phyloP scores from a whole-genome alignment of 768 basidiomycete genomes.

The Rhodotorula paludigena region DNA sequence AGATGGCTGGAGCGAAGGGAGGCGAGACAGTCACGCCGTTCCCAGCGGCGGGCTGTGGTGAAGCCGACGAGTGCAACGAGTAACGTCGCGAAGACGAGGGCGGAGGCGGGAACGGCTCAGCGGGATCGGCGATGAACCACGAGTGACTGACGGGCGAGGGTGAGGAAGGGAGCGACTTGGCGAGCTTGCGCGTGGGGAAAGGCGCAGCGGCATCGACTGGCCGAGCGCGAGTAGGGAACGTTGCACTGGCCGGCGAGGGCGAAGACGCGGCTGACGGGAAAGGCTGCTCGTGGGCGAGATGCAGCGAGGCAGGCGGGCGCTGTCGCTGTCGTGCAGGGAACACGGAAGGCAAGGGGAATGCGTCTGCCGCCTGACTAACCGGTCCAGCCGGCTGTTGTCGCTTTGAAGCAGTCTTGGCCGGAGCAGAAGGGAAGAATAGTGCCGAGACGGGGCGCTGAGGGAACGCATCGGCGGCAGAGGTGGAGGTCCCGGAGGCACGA shows the following conservation, averaged over 20 bases:
- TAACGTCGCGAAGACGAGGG: no score
- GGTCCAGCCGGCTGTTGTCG: no score
- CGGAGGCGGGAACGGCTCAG: no score
- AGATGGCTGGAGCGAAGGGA: constrained; percentile 5
- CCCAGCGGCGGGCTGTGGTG: not conserved
- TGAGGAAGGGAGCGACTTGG: not conserved
- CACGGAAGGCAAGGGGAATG: not conserved
- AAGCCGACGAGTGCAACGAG: not conserved
- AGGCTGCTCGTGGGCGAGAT: not conserved
- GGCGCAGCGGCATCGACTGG: not conserved
- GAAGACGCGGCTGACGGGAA: not conserved
- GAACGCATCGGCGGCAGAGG: not conserved
- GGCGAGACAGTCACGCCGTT: not conserved
- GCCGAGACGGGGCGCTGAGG: not conserved
- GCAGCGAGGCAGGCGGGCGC: no score
- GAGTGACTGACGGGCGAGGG: not conserved
- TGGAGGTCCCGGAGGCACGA: not conserved
- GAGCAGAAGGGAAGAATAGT: constrained; percentile 10
- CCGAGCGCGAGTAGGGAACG: not conserved
- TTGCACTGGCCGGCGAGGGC: no score
- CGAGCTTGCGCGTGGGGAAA: not conserved
- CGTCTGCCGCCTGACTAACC: no score
- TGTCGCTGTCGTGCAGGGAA: not conserved
- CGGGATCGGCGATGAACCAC: not conserved
- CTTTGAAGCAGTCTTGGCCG: not conserved